phyloP scores from a whole-genome alignment of 768 basidiomycete species.

The Termitomyces sp. region DNA sequence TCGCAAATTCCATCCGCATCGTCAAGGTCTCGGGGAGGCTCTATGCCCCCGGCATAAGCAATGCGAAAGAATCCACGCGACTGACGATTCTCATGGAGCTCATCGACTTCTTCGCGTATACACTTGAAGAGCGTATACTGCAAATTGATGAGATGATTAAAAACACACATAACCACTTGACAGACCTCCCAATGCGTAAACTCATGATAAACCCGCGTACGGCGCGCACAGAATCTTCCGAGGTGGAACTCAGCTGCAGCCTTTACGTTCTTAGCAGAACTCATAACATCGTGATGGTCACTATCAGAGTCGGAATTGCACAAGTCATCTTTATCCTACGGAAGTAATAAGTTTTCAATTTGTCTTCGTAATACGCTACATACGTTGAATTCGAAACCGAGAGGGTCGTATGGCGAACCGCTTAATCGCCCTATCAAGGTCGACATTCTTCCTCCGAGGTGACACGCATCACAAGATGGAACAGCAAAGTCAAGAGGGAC shows the following conservation, averaged over 20 bases:
- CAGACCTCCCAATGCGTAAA: slow-evolving; percentile 84
- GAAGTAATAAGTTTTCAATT: neutral
- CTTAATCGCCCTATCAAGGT: slow-evolving; percentile 55
- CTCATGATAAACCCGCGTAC: slow-evolving; percentile 62
- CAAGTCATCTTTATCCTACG: slow-evolving; percentile 4
- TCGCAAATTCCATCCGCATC: slow-evolving; percentile 80
- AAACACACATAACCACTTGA: slow-evolving; percentile 3
- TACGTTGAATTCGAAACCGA: slow-evolving; percentile 50
- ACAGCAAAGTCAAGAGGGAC: slow-evolving; percentile 46
- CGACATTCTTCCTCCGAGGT: slow-evolving; percentile 65
- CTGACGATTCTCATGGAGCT: slow-evolving; percentile 33
- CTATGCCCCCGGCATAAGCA: slow-evolving; percentile 44
- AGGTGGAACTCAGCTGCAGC: slow-evolving; percentile 45
- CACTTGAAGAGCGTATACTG: slow-evolving; percentile 63
- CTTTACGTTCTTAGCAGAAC: slow-evolving; percentile 7
- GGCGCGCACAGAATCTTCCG: slow-evolving; percentile 75
- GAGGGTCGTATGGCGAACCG: slow-evolving; percentile 65
- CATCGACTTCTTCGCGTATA: slow-evolving; percentile 54
- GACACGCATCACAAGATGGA: slow-evolving; percentile 78
- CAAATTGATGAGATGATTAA: slow-evolving; percentile 7
- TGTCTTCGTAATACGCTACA: slow-evolving; percentile 2
- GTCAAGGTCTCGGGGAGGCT: slow-evolving; percentile 60
- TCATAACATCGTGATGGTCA: slow-evolving; percentile 11
- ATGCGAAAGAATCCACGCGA: slow-evolving; percentile 51
- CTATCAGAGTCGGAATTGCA: slow-evolving; percentile 14